These are phyloP conservation scores for Moricandia moricandioides DNA, from an alignment of 345 rosid species.

Conservation along the genomic window DNA sequence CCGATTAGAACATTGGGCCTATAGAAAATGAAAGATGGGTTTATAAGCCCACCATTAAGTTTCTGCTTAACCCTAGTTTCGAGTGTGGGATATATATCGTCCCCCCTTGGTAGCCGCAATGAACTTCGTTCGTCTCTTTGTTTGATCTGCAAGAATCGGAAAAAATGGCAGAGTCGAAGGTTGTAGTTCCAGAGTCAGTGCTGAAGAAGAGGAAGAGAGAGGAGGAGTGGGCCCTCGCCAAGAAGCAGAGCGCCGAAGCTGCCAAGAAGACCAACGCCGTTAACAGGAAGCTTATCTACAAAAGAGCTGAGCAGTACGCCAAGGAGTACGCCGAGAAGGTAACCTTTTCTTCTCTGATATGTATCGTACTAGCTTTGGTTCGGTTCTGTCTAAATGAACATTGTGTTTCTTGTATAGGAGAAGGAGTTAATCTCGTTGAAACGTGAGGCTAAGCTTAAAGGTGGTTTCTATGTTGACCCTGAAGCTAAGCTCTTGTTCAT, in stretches of 20 bases:
- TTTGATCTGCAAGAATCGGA: conserved; percentile 15
- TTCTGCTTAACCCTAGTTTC: neutral
- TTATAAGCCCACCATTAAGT: neutral
- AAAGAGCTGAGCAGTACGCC: conserved; percentile 57
- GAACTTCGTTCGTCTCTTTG: neutral
- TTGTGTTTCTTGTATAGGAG: conserved; percentile 33
- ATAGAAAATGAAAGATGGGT: neutral
- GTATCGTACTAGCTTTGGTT: neutral
- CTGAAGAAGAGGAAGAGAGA: conserved; percentile 81
- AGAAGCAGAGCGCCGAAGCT: conserved; percentile 44
- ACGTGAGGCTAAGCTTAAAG: conserved; percentile 81
- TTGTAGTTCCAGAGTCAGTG: conserved; percentile 70
- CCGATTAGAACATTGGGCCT: neutral
- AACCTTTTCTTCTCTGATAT: neutral
- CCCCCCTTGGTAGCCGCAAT: neutral
- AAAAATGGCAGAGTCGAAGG: conserved; percentile 34
- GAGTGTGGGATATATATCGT: neutral
- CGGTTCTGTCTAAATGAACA: neutral
- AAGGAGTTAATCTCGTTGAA: conserved; percentile 63
- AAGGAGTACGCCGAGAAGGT: conserved; percentile 64
- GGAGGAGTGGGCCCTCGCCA: conserved; percentile 59
- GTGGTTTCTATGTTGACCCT: conserved; percentile 88
- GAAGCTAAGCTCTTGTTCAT: conserved; percentile 85
- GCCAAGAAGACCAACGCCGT: conserved; percentile 54
- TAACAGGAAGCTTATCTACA: conserved; percentile 55